phyloP scores from a whole-genome alignment of 2,329 filamentous ascomycete genomes.

The Trichoderma brevicompactum region DNA sequence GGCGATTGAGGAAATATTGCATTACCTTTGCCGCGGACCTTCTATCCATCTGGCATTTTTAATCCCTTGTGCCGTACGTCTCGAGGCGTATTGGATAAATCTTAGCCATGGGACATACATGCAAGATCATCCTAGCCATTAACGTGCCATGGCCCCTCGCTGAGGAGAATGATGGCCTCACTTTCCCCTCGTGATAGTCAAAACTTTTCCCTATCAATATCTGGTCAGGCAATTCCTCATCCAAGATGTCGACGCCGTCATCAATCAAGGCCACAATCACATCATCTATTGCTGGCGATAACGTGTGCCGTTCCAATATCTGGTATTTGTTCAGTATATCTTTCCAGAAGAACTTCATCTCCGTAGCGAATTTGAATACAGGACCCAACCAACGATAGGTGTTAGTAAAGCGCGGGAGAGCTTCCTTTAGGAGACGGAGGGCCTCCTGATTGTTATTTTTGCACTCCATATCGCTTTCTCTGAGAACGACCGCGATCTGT shows the following conservation, averaged over 20 bases:
- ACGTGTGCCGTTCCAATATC: no score
- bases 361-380: no score
- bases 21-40: background rate
- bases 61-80: constrained; percentile 12
- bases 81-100: constrained; percentile 35
- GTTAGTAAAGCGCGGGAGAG: no score
- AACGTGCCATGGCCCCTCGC: constrained; percentile 34
- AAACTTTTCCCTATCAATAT: background rate
- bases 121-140: constrained; percentile 36
- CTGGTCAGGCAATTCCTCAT: background rate
- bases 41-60: background rate
- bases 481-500: no score
- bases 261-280: background rate
- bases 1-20: no score
- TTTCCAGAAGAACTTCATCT: no score
- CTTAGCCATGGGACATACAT: constrained; percentile 36
- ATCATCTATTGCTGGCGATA: background rate
- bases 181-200: background rate
- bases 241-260: background rate
- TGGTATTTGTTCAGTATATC: no score
- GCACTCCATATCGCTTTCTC: no score
- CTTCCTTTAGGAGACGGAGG: no score
- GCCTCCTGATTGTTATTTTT: no score
- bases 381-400: no score
- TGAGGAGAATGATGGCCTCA: background rate